Percentiles rank a stretch among this genome's conserved stretches.
Conservation (phyloP, 2,329 filamentous ascomycete genomes). For the Sphaerulina vaccinii region DNA sequence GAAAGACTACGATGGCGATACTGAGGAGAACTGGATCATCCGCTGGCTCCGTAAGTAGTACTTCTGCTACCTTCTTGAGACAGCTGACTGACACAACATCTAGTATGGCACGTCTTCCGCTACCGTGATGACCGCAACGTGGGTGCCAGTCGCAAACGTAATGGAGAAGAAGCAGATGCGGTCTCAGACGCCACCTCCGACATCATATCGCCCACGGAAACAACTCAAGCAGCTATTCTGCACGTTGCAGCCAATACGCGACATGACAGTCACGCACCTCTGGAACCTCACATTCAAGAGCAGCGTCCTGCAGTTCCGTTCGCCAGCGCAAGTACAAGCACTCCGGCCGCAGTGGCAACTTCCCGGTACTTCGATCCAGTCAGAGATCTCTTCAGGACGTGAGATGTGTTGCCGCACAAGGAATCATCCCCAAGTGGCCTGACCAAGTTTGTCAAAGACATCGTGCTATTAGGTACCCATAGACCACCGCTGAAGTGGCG, state of each 20-base stretch:
- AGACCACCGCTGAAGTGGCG: no score
- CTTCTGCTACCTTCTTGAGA: background rate
- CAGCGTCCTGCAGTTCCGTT: background rate
- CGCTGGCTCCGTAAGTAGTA: conserved; percentile 40
- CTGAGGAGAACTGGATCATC: conserved; percentile 49
- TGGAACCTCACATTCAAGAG: background rate
- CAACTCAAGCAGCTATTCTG: conserved; percentile 1
- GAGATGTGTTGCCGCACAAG: no score
- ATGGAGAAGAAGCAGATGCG: conserved; percentile 10
- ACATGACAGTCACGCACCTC: background rate
- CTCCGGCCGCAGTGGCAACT: background rate
- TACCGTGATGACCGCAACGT: conserved; percentile 19
- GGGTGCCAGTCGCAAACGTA: conserved; percentile 5
- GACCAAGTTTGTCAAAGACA: background rate
- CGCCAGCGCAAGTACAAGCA: background rate
- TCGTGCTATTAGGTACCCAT: no score
- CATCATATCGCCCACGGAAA: background rate
- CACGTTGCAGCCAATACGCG: conserved; percentile 6
- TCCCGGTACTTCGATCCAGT: conserved; percentile 15
- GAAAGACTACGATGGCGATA: conserved; percentile 37
- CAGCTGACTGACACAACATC: background rate
- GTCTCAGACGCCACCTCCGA: conserved; percentile 11
- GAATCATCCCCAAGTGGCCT: background rate
- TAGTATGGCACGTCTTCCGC: conserved; percentile 20
- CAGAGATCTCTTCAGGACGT: conserved; percentile 16